A percentile compares a stretch with the other conserved stretches of the same genome.
phyloP scores from a whole-genome alignment of 331 rosid species.

The Quercus lobata region DNA sequence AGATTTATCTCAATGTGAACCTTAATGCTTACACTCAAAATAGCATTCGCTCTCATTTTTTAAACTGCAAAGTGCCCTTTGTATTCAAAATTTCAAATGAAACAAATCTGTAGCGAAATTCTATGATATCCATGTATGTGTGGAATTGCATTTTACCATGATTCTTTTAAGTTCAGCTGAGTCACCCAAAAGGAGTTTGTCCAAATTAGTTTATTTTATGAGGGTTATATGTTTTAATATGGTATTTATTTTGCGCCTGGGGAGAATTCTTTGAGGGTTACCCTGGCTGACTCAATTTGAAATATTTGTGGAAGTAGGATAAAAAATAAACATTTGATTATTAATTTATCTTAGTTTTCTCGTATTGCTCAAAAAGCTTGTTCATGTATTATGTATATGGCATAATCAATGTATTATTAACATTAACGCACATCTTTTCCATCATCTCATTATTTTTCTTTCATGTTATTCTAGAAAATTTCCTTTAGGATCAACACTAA shows the following conservation, averaged over 20 bases:
- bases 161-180: background rate
- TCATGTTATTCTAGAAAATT: slow-evolving; percentile 11
- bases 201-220: background rate
- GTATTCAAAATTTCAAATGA: background rate
- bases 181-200: background rate
- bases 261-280: no score
- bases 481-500: slow-evolving; percentile 18
- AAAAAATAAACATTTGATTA: no score
- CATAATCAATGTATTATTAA: background rate
- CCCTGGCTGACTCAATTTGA: no score
- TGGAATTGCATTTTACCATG: background rate
- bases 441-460: background rate
- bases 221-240: no score
- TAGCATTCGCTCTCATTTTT: background rate
- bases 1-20: no score
- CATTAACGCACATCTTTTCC: background rate
- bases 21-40: background rate
- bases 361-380: no score
- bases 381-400: background rate
- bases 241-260: no score
- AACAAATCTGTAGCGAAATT: background rate
- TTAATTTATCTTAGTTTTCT: no score
- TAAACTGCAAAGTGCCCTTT: background rate
- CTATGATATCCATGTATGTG: background rate
- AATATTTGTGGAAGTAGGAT: no score